A percentile compares a stretch with the other conserved stretches of the same genome.
Evolutionary conservation across 2,329 filamentous ascomycete genomes (phyloP).

Genomic region (Microascus cirrosus): DNA sequence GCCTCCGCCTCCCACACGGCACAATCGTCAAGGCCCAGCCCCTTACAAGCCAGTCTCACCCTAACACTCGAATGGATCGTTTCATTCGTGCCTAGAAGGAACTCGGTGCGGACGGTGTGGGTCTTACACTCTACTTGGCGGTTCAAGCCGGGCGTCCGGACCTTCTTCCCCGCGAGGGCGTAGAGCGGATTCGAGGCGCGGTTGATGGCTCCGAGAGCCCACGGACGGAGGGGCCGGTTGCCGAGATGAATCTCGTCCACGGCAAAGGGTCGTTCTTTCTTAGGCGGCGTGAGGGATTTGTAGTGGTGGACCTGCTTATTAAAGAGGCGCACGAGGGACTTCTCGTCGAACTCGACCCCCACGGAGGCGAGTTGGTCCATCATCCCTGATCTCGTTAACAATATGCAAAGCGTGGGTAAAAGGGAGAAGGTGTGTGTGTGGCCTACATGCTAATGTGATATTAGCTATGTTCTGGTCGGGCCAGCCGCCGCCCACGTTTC

Average conservation of each 20-base stretch:
- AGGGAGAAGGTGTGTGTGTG: not conserved
- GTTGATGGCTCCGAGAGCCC: conserved; percentile 33
- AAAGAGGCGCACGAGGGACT: conserved; percentile 6
- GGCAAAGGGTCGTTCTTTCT: conserved; percentile 25
- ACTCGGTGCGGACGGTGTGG: conserved; percentile 21
- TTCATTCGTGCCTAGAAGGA: conserved; percentile 41
- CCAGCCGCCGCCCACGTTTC: conserved; percentile 61
- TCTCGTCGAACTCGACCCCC: conserved; percentile 34
- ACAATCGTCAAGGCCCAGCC: conserved; percentile 36
- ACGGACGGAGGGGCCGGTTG: conserved; percentile 35
- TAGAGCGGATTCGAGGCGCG: conserved; percentile 28
- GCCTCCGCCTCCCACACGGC: conserved; percentile 34
- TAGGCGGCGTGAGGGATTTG: conserved; percentile 8
- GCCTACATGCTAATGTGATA: conserved; percentile 23
- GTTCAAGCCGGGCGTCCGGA: conserved; percentile 36
- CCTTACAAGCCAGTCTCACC: conserved; percentile 37
- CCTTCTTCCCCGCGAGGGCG: conserved; percentile 27
- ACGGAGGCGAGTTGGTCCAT: conserved; percentile 43
- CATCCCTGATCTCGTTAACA: conserved; percentile 29
- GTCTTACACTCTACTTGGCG: conserved; percentile 28
- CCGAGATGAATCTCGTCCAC: conserved; percentile 32
- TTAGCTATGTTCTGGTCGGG: conserved; percentile 33
- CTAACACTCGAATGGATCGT: conserved; percentile 42
- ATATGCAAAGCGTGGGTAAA: not conserved
- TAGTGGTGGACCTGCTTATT: conserved; percentile 17